Evolutionary conservation across 2,329 filamentous ascomycete genomes (phyloP), one percentile per base, ranked within the genome.

Genomic region (Apiospora pterosperma): DNA sequence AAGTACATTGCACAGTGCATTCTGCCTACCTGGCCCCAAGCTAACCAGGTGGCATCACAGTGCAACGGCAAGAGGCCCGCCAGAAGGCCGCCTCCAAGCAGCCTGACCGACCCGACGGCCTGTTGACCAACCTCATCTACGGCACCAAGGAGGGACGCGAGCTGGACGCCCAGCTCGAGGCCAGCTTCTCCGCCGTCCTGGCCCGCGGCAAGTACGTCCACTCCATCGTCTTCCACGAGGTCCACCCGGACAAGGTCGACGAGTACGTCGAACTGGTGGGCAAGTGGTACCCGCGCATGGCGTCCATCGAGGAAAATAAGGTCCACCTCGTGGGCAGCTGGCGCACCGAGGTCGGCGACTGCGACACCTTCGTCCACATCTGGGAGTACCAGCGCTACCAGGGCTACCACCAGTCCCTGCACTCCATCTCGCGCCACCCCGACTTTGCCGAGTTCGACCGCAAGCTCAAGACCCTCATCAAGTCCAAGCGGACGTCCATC

Each of bases 361-460:
- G 93, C 76, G 93, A 99, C 75, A 97, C 94, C 0, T 99, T 99
- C 80, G 96, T 99, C 61, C 96, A 99, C 77, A 99, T 99, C 74
- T 99, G 96, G 96, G 96, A 99, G 79, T 99, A 99, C 79, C 94
- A 98, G 79, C 91, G 94, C 73, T 99, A 98, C 80, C 86, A 94
- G 72, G 96, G 96, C 67, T 98, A 98, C 79, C 96, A 99, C 79
- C 89, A 91, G 66, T 98, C 96, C 23, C 85, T 97, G 59, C 87
- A 97, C 81, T 88, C 86, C 71, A 97, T 98, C 70, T 88, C 92
- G 66, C 82, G 85, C 71, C 92, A 97, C 73, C 91, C 92, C 68
- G 93, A 93, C 21, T 98, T 93, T 77, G 81, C 89, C 70, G 90
- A 87, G 11, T 97, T 97, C 75, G 92, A 97, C 76, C 82, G 82